Base-by-base conservation (phyloP, 2,329 filamentous ascomycete genomes). In the Oidium heveae region DNA sequence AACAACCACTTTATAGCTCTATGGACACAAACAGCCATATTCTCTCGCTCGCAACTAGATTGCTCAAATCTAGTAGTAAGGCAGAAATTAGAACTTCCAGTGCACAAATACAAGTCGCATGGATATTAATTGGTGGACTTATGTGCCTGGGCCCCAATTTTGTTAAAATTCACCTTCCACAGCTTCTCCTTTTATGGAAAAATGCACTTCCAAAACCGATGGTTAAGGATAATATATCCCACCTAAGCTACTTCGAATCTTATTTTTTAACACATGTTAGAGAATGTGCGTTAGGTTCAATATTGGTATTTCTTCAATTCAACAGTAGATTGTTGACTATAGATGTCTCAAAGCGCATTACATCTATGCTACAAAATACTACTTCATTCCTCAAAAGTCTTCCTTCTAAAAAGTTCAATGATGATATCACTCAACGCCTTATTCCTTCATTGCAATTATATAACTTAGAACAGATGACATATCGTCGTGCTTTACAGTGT, bases 81-180 rank as follows among this genome's bases (percentile, higher is more conserved):
- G 91, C 86, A 0, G 89, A 98, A 65, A 72, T 98, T 54, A 80
- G 89, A 32, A 80, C 91, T 37, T 94, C 91, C 7, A 86, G 86
- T 62, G 94, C 87, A 1, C 91, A 98, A 64, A 87, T 98, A 24
- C 91, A 98, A 65, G 88, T 98, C 2, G 91, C 91, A 5, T 98
- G 91, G 89, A 93, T 94, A 51, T 71, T 98, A 56, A 94, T 98
- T 50, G 91, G 93, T 39, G 91, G 93, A 0, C 71, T 98, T 55
- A 96, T 96, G 89, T 87, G 88, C 0, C 74, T 98, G 0, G 91
- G 91, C 0, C 89, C 91, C 4, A 96, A 94, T 66, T 98, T 98
- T 66, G 89, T 96, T 67, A 98, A 98, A 69, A 96, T 96, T 24
- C 91, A 98, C 67, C 74, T 98, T 8, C 89, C 88, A 2, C 91